Base-by-base conservation (phyloP, 148 eudicot genomes). In the Chenopodium quinoa region DNA sequence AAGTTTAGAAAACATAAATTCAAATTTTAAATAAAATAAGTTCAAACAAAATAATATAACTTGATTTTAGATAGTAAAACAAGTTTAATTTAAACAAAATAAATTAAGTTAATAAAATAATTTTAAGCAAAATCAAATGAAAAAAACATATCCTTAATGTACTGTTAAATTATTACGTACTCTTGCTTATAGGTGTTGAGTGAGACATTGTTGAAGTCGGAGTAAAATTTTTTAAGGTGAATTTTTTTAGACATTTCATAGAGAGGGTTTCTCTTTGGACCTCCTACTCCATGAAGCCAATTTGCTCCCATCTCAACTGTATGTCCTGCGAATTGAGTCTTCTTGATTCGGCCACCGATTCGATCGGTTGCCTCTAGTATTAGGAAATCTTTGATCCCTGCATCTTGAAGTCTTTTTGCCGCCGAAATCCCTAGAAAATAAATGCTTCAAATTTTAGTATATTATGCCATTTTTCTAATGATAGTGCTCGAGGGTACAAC, bases 261-360 rank as follows among this genome's bases (percentile, higher is more conserved):
- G 52, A 86, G 78, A 65, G 88, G 88, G n/a, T 83, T 86, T 25
- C 70, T 79, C 48, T 12, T 19, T 1, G 74, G 81, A 65, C 88
- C 88, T 25, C 83, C 86, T 10, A 48, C 83, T 1, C 88, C 88
- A 80, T 79, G 83, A 10, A 86, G 86, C 88, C 88, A 86, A 77
- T 86, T 86, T 19, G 88, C 88, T 2, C 88, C 88, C 68, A 76
- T 72, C 70, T 86, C 88, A n/a, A 86, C 84, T 0, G 81, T 77
- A 31, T 80, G 50, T 1, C 88, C 88, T 13, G 64, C 86, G 54
- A 86, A 86, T 7, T 83, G 56, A 3, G 78, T 78, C 84, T 83
- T 83, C 9, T 80, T 62, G 44, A 86, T 86, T 40, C 88, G 60
- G 1, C 88, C 88, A 8, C 86, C 86, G 22, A 86, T 86, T 56